A percentile compares a stretch with the other conserved stretches of the same genome.
phyloP scores from a whole-genome alignment of 148 eudicot genomes.

The Vaccinium myrtillus region DNA sequence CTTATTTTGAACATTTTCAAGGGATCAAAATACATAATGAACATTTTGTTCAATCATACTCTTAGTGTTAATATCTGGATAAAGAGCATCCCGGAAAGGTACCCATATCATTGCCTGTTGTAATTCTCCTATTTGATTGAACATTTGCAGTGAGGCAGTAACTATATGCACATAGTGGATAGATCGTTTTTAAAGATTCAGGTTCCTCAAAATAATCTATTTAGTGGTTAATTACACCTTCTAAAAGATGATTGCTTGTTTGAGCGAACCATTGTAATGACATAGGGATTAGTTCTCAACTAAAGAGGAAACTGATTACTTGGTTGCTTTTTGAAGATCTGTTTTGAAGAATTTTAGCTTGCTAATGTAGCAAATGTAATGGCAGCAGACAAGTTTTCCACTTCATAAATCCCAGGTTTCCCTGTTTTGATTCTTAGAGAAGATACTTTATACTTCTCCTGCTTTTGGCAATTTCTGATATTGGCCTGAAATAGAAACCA shows the following conservation, averaged over 20 bases:
- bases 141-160: neutral
- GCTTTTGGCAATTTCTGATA: neutral
- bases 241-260: neutral
- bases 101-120: neutral
- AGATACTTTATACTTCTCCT: neutral
- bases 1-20: neutral
- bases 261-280: neutral
- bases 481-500: neutral
- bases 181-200: neutral
- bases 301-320: neutral
- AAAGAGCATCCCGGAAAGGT: neutral
- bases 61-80: neutral
- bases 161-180: neutral
- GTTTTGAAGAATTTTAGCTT: neutral
- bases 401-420: neutral
- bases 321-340: neutral
- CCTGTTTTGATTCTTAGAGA: neutral
- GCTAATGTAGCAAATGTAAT: neutral
- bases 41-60: neutral
- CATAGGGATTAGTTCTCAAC: neutral
- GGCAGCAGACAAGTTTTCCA: neutral
- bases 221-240: too few relatives aligned
- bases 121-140: neutral
- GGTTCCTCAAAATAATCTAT: too few relatives aligned
- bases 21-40: neutral